phyloP scores from a whole-genome alignment of 73 alveolate species.

The Paramecium sexaurelia region DNA sequence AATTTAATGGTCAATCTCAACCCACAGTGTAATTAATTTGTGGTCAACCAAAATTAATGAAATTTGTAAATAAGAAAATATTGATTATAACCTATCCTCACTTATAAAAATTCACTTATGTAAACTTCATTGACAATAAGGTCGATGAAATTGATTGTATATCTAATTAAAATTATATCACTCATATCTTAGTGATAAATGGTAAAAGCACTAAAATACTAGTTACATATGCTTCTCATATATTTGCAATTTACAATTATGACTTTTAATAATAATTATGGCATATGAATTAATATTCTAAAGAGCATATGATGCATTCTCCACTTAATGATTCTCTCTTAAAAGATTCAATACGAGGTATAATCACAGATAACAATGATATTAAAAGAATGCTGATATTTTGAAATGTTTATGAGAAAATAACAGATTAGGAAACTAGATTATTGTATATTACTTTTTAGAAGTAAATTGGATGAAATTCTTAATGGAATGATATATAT shows the following conservation, averaged over 20 bases:
- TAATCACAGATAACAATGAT: not conserved
- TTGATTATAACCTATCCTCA: slow-evolving; percentile 10
- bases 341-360: slow-evolving; percentile 47
- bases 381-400: not conserved
- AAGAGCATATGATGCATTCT: slow-evolving; percentile 5
- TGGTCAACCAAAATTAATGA: slow-evolving; percentile 32
- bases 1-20: not conserved
- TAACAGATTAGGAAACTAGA: too few relatives aligned
- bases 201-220: not conserved
- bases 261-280: not conserved
- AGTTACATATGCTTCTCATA: not conserved
- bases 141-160: slow-evolving; percentile 22
- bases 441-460: too few relatives aligned
- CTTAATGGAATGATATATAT: not conserved
- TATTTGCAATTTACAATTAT: not conserved
- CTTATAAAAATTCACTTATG: not conserved
- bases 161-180: slow-evolving; percentile 16
- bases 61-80: not conserved
- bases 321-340: not conserved
- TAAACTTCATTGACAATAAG: not conserved
- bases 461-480: not conserved
- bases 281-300: not conserved
- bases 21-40: not conserved
- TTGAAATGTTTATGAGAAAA: too few relatives aligned
- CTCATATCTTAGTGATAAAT: not conserved